A percentile compares a stretch with the other conserved stretches of the same genome.
phyloP scores from a whole-genome alignment of 192 early-diverging fungal genomes.

The Coemansia furcata region DNA sequence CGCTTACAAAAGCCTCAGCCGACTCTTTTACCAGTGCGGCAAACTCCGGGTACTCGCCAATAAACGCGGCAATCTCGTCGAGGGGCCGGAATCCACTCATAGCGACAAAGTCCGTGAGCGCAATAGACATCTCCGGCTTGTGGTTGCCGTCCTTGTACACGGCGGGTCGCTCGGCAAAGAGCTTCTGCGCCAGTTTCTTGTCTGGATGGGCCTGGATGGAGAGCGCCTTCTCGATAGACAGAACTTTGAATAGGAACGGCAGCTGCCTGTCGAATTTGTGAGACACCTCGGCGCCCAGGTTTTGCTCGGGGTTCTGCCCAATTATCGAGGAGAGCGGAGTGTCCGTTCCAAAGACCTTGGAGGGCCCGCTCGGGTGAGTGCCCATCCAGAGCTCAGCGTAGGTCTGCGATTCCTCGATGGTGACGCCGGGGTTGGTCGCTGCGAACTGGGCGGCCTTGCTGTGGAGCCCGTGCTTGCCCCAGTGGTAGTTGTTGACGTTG shows the following conservation, averaged over 20 bases:
- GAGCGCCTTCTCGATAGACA: conserved; percentile 83
- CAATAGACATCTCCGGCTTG: conserved; percentile 98
- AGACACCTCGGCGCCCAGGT: conserved; percentile 57
- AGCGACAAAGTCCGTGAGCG: conserved; percentile 91
- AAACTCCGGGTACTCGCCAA: conserved; percentile 81
- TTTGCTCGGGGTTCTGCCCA: conserved; percentile 46
- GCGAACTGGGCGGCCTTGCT: conserved; percentile 89
- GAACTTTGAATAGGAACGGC: conserved; percentile 98
- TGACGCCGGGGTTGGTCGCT: conserved; percentile 55
- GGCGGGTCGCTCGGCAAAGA: conserved; percentile 71
- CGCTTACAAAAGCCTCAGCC: conserved; percentile 15
- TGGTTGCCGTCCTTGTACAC: conserved; percentile 93
- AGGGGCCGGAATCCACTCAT: conserved; percentile 91
- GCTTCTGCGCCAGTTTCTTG: conserved; percentile 73
- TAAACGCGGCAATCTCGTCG: conserved; percentile 64
- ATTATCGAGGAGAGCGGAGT: conserved; percentile 56
- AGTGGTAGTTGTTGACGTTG: conserved; percentile 89
- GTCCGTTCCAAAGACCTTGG: conserved; percentile 51
- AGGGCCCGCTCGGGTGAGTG: conserved; percentile 92
- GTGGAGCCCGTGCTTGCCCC: conserved; percentile 83
- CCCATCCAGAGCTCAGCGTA: conserved; percentile 99
- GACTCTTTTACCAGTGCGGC: not conserved
- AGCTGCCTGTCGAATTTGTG: conserved; percentile 70
- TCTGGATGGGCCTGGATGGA: conserved; percentile 99
- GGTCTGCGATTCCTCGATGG: conserved; percentile 61